Evolutionary conservation across 2,329 filamentous ascomycete species (phyloP).

Genomic region (Monosporascus cannonballus): DNA sequence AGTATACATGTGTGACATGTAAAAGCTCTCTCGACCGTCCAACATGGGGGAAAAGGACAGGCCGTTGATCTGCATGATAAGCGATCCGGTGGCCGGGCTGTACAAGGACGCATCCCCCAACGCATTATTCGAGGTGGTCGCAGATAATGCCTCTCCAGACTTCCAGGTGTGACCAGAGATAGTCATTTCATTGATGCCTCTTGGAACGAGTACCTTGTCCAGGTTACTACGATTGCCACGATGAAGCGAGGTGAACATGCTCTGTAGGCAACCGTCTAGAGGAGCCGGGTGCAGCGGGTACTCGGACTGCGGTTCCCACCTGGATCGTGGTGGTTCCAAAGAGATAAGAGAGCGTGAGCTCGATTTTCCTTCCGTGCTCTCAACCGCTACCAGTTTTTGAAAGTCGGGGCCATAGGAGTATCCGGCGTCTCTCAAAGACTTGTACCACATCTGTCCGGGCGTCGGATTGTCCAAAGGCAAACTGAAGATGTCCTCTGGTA

Average conservation of each 20-base stretch:
- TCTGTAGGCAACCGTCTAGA: background rate
- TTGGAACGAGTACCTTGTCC: too few relatives aligned
- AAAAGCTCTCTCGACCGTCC: too few relatives aligned
- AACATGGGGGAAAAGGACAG: too few relatives aligned
- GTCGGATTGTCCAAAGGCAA: too few relatives aligned
- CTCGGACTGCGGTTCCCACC: background rate
- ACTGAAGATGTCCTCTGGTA: background rate
- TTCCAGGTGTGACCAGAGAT: too few relatives aligned
- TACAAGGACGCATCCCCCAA: too few relatives aligned
- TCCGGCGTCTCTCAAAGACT: slow-evolving; percentile 19
- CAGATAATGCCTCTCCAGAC: too few relatives aligned
- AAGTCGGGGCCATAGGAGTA: slow-evolving; percentile 15
- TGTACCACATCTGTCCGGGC: slow-evolving; percentile 23
- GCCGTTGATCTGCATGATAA: too few relatives aligned
- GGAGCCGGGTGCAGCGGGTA: background rate
- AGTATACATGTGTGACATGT: too few relatives aligned
- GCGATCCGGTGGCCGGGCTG: too few relatives aligned
- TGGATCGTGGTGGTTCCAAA: background rate
- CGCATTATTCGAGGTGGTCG: too few relatives aligned
- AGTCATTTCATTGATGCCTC: too few relatives aligned
- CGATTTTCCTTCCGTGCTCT: slow-evolving; percentile 3
- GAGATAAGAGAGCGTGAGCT: slow-evolving; percentile 1
- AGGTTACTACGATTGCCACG: background rate
- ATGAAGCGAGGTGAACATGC: background rate
- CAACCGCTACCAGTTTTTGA: slow-evolving; percentile 6